Evolutionary conservation across 345 rosid genomes (phyloP).

Genomic region (Clarkia xantiana): DNA sequence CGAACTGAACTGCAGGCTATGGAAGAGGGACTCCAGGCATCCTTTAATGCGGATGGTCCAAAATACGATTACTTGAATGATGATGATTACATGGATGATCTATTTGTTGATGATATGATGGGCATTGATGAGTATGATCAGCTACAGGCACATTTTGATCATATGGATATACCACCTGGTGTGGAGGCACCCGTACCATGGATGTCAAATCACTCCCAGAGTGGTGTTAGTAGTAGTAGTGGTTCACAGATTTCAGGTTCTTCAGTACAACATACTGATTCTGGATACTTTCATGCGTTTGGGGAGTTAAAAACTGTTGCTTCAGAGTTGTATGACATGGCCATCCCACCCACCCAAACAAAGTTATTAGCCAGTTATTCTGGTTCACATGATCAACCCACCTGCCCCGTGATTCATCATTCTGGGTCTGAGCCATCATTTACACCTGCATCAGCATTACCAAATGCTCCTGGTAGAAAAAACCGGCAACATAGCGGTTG

Average conservation of each 20-base stretch:
- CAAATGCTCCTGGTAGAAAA: constrained; percentile 12
- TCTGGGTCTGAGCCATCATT: constrained; percentile 14
- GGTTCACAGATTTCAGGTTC: constrained; percentile 6
- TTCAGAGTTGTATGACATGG: too few species aligned
- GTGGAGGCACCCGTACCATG: constrained; percentile 70
- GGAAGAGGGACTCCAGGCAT: constrained; percentile 20
- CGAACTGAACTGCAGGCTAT: constrained; percentile 9
- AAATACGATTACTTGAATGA: constrained; percentile 17
- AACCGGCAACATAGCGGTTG: constrained; percentile 11
- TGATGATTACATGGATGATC: constrained; percentile 17
- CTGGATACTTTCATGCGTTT: background rate
- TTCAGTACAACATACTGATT: background rate
- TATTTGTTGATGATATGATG: constrained; percentile 18
- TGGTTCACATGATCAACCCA: constrained; percentile 6
- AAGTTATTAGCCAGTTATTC: constrained; percentile 9
- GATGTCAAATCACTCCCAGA: constrained; percentile 23
- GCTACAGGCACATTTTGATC: constrained; percentile 62
- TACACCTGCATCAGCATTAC: constrained; percentile 9
- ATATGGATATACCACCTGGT: constrained; percentile 51
- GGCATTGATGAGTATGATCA: constrained; percentile 25
- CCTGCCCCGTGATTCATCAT: constrained; percentile 10
- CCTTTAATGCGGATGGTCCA: constrained; percentile 19
- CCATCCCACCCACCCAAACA: too few species aligned
- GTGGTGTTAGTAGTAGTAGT: constrained; percentile 15
- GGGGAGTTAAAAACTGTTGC: too few species aligned